phyloP scores from a whole-genome alignment of 1,284 basidiomycete species.

The Moesziomyces sp. region DNA sequence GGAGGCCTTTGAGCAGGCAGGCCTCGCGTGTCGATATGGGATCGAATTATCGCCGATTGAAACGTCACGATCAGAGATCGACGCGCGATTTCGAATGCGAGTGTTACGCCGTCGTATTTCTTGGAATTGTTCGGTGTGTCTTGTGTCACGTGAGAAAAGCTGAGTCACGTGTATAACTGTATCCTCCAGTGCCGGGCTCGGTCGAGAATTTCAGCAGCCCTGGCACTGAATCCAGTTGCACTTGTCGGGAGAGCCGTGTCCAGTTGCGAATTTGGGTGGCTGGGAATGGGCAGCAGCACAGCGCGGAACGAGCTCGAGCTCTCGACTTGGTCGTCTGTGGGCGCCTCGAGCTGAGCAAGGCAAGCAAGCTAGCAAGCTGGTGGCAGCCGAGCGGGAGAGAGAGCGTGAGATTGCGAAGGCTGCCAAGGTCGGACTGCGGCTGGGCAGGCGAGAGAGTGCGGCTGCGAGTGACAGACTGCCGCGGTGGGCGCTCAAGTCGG shows the following conservation, averaged over 20 bases:
- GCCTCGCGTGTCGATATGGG: too few relatives aligned
- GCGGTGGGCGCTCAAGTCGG: not conserved
- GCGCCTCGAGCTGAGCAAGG: not conserved
- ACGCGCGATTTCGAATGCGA: too few relatives aligned
- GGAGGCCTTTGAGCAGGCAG: too few relatives aligned
- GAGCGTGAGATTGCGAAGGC: not conserved
- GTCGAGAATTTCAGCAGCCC: not conserved
- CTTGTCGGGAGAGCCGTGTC: not conserved
- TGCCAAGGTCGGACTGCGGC: not conserved
- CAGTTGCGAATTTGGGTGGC: not conserved
- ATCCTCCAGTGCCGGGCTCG: not conserved
- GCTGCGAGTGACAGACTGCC: not conserved
- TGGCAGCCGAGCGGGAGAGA: too few relatives aligned
- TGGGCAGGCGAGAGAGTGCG: constrained; percentile 1
- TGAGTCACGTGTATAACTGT: constrained; percentile 11
- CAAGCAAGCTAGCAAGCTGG: not conserved
- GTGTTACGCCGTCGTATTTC: too few relatives aligned
- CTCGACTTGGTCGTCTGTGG: not conserved
- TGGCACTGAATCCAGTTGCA: not conserved
- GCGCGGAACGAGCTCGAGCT: not conserved
- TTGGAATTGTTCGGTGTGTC: too few relatives aligned
- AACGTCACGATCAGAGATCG: too few relatives aligned
- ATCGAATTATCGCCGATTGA: too few relatives aligned
- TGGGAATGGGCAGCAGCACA: not conserved
- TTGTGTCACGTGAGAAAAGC: not conserved